Percentiles rank a stretch among this genome's conserved stretches.
Conservation (phyloP, 208 protist species). For the Blastocrithidia nonstop region DNA sequence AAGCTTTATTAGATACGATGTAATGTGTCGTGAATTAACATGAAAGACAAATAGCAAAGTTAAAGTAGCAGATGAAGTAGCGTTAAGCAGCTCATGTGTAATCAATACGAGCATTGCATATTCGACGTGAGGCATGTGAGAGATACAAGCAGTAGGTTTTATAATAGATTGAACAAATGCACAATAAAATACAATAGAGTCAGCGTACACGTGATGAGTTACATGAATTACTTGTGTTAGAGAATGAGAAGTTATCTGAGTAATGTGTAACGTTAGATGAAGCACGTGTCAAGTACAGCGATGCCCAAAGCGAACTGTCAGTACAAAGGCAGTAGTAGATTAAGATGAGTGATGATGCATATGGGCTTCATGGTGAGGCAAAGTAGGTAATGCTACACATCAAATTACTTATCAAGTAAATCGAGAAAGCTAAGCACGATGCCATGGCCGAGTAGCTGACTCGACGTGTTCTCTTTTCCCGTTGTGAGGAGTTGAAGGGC, state of each 20-base stretch:
- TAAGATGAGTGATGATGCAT: constrained; percentile 40
- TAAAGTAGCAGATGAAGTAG: constrained; percentile 8
- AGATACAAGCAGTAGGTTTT: constrained; percentile 17
- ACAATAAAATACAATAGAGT: constrained; percentile 8
- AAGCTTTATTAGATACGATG: constrained; percentile 4
- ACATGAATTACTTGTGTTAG: constrained; percentile 47
- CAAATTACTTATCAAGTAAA: constrained; percentile 18
- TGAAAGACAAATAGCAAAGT: constrained; percentile 8
- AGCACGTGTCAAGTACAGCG: constrained; percentile 6
- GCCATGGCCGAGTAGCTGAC: constrained; percentile 47
- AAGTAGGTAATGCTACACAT: constrained; percentile 43
- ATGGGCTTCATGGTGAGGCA: constrained; percentile 58
- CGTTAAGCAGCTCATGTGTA: constrained; percentile 7
- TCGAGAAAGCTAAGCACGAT: constrained; percentile 8
- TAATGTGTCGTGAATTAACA: constrained; percentile 19
- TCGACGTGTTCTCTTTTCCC: constrained; percentile 50
- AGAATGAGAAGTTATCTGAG: constrained; percentile 18
- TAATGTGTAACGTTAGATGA: constrained; percentile 7
- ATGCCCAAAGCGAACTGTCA: constrained; percentile 7
- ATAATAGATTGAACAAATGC: constrained; percentile 12
- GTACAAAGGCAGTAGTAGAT: constrained; percentile 21
- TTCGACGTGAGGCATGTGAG: constrained; percentile 17
- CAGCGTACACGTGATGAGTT: constrained; percentile 12
- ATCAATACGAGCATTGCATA: constrained; percentile 7
- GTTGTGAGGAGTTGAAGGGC: constrained; percentile 76